These are phyloP conservation scores for Celoporthe dispersa DNA, from an alignment of 2,329 filamentous ascomycete genomes.

Conservation along the genomic window DNA sequence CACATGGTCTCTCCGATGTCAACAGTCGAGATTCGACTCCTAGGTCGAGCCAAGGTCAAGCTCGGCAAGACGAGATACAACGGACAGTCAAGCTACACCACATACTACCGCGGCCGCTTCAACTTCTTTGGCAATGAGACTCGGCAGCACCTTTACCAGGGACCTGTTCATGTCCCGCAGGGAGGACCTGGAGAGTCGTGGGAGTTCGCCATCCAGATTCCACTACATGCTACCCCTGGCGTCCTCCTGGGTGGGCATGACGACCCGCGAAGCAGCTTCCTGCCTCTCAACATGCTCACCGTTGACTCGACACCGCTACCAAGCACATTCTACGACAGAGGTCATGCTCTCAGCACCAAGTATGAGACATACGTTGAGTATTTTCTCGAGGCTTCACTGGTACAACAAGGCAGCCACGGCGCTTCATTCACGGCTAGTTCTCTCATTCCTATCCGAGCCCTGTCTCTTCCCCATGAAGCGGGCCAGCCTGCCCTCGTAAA, in stretches of 20 bases:
- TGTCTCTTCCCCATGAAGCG: slow-evolving; percentile 27
- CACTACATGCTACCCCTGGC: slow-evolving; percentile 25
- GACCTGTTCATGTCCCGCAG: slow-evolving; percentile 36
- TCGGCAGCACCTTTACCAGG: slow-evolving; percentile 26
- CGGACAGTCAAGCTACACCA: background rate
- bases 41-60: background rate
- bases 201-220: slow-evolving; percentile 39
- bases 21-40: slow-evolving; percentile 32
- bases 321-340: slow-evolving; percentile 15
- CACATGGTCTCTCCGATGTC: slow-evolving; percentile 33
- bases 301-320: slow-evolving; percentile 31
- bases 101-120: slow-evolving; percentile 34
- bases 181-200: slow-evolving; percentile 30
- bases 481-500: slow-evolving; percentile 26
- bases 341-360: slow-evolving; percentile 9
- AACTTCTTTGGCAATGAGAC: slow-evolving; percentile 32
- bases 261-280: slow-evolving; percentile 29
- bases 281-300: slow-evolving; percentile 17
- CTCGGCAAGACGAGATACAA: background rate
- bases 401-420: slow-evolving; percentile 11
- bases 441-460: slow-evolving; percentile 33
- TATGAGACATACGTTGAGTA: slow-evolving; percentile 43
- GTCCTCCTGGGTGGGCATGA: slow-evolving; percentile 8
- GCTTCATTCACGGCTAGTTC: slow-evolving; percentile 29
- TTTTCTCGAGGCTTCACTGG: slow-evolving; percentile 38